Conservation (phyloP, 495 filamentous ascomycete species). For the Penicillium antarcticum region DNA sequence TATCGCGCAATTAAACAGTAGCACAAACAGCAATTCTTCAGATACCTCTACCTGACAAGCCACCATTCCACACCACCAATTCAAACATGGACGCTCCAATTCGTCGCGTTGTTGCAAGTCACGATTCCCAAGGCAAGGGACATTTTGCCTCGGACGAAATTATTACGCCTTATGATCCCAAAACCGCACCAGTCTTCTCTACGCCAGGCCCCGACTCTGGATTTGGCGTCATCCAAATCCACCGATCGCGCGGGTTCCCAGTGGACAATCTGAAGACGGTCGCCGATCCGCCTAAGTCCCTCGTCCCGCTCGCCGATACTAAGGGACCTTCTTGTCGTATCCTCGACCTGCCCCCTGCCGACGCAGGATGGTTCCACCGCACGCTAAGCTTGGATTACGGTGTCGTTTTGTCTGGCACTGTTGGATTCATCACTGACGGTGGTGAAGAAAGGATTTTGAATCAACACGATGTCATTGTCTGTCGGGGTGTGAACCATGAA, state of each 20-base stretch:
- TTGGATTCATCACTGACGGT: constrained; percentile 21
- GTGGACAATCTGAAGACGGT: constrained; percentile 21
- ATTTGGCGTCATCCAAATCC: constrained; percentile 24
- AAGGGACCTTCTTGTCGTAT: constrained; percentile 27
- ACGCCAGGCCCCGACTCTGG: constrained; percentile 13
- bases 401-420: constrained; percentile 18
- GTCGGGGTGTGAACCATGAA: constrained; percentile 24
- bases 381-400: constrained; percentile 25
- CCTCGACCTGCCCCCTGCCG: constrained; percentile 17
- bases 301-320: constrained; percentile 26
- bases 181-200: constrained; percentile 18
- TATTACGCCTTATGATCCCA: constrained; percentile 23
- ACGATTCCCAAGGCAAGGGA: constrained; percentile 18
- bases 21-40: neutral
- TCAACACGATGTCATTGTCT: constrained; percentile 25
- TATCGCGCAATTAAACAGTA: too few relatives aligned
- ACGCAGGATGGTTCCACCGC: constrained; percentile 26
- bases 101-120: constrained; percentile 18
- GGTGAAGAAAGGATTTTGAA: constrained; percentile 20
- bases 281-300: constrained; percentile 16
- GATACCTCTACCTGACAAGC: neutral
- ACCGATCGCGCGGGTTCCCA: constrained; percentile 23
- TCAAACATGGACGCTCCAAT: constrained; percentile 19
- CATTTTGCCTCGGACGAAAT: constrained; percentile 21
- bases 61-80: neutral